These are phyloP conservation scores for Elaeagnus macrophylla DNA, from an alignment of 306 rosid genomes.

Conservation along the genomic window DNA sequence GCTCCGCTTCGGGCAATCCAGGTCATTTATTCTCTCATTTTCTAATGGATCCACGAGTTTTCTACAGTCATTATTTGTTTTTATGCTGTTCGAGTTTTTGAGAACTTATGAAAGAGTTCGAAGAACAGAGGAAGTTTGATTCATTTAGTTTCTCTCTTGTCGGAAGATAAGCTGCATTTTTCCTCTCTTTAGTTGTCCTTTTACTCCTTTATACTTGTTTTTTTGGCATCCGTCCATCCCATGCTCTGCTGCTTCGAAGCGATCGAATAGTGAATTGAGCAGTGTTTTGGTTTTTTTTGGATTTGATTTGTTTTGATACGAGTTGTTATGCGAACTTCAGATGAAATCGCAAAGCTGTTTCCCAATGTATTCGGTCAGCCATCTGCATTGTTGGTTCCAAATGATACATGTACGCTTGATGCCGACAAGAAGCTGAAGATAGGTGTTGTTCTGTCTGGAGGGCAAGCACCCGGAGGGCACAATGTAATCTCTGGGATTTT, in stretches of 20 bases:
- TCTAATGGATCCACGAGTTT: too few species aligned
- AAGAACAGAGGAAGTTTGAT: too few species aligned
- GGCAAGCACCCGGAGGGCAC: constrained; percentile 96
- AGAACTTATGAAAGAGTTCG: neutral
- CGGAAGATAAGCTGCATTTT: too few species aligned
- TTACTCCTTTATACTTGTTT: too few species aligned
- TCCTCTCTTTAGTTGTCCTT: too few species aligned
- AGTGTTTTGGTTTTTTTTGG: neutral
- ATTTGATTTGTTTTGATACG: neutral
- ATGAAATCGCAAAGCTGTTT: constrained; percentile 77
- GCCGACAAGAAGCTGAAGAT: constrained; percentile 48
- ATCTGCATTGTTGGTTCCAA: constrained; percentile 41
- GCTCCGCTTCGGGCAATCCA: constrained; percentile 83
- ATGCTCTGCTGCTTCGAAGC: too few species aligned
- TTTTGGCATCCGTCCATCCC: too few species aligned
- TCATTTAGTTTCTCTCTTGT: too few species aligned
- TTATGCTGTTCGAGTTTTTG: neutral
- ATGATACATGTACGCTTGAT: constrained; percentile 14
- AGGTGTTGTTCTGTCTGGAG: constrained; percentile 88
- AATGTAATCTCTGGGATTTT: constrained; percentile 77
- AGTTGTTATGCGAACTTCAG: constrained; percentile 23
- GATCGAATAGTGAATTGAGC: too few species aligned
- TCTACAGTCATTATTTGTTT: constrained; percentile 12
- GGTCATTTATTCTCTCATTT: too few species aligned
- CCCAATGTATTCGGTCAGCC: constrained; percentile 76